Base-by-base conservation (phyloP, 2,329 filamentous ascomycete species). In the Fusarium dimerum region DNA sequence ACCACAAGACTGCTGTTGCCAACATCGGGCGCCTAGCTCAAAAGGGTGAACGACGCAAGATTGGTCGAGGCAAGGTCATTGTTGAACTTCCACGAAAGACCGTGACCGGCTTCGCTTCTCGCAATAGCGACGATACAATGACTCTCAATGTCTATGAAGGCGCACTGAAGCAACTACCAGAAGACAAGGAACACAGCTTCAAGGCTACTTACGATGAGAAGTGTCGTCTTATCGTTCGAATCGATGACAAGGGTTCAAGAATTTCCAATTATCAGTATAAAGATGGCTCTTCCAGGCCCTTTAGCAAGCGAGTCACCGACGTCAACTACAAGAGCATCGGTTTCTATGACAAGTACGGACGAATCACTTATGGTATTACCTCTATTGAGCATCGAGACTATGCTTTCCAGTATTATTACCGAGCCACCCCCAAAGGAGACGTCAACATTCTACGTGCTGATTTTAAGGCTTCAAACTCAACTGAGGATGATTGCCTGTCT, bases 281-380 rank as follows among this genome's bases (percentile, higher is more conserved):
- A 11, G 26, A 51, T 13, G 34, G n/a, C 26, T 43, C 32, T 5
- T 55, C 46, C 11, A 50, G 44, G 30, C 57, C 57, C 4, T 29
- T 49, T 1, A 47, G 38, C 30, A 48, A 56, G 29, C 52, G 54
- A 7, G 43, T 41, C 3, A 55, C 54, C 18, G 44, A 38, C 6
- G 34, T 47, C 10, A 48, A 43, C 6, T n/a, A 48, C 9, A 30
- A 29, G 3, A 60, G 46, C 11, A 44, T 52, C 13, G 57, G 57
- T n/a, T 54, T 52, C 41, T 60, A 60, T 5, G 57, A 60, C 30
- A 41, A 59, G 26, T 40, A 60, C 26, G 57, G 57, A n/a, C 52
- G 57, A n/a, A 42, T 60, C 6, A 39, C 38, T 1, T 46, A 36
- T 7, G 57, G 57, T 38, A 59, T 48, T 1, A 52, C 32, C 13